These are phyloP conservation scores for Blastocystis sp. DNA, from an alignment of 352 stramenopile genomes.

Conservation along the genomic window DNA sequence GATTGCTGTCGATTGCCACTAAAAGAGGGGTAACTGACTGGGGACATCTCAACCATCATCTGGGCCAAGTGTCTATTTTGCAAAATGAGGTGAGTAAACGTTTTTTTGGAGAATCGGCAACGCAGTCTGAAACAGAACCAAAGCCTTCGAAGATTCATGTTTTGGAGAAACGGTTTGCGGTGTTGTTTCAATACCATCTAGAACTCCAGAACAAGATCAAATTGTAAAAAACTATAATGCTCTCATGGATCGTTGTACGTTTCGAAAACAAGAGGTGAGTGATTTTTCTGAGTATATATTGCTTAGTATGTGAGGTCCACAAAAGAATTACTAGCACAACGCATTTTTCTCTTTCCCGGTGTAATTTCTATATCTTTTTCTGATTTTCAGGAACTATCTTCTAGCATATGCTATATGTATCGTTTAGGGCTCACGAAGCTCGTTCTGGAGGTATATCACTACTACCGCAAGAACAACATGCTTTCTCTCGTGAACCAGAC, in stretches of 20 bases:
- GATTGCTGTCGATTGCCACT: not conserved
- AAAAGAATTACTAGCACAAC: not conserved
- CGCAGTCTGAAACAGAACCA: not conserved
- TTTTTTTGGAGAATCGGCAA: not conserved
- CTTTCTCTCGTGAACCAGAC: not conserved
- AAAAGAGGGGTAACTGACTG: not conserved
- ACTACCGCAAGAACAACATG: not conserved
- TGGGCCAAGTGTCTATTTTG: not conserved
- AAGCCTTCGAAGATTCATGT: not conserved
- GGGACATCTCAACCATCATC: not conserved
- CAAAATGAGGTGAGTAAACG: not conserved
- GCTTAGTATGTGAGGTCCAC: not conserved
- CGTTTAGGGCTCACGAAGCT: not conserved
- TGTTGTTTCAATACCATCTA: not conserved
- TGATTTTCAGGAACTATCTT: constrained; percentile 23
- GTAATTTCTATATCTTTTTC: not conserved
- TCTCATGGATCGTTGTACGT: not conserved
- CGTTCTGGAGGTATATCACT: not conserved
- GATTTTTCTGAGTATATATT: not conserved
- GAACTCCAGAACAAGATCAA: not conserved
- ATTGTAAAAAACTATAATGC: not conserved
- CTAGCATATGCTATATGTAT: constrained; percentile 24
- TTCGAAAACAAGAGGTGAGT: not conserved
- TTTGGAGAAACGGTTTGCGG: not conserved
- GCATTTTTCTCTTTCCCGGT: constrained; percentile 1